phyloP scores from a whole-genome alignment of 768 basidiomycete genomes.

The Leccinum truebloodii region DNA sequence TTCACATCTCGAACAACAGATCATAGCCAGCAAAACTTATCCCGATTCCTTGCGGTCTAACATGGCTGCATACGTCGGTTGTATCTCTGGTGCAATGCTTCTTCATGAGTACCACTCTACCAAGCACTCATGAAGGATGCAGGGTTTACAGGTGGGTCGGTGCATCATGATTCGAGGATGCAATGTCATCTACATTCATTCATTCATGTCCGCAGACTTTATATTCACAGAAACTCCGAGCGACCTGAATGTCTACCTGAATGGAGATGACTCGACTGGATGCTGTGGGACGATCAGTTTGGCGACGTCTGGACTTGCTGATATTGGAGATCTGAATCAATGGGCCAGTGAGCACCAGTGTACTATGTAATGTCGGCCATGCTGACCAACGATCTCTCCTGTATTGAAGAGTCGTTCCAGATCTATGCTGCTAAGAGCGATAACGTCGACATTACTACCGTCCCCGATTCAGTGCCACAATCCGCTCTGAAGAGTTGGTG shows the following conservation, averaged over 20 bases:
- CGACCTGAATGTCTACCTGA: slow-evolving; percentile 42
- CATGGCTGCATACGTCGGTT: slow-evolving; percentile 43
- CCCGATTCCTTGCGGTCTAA: slow-evolving; percentile 44
- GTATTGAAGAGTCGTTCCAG: slow-evolving; percentile 44
- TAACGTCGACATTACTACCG: background rate
- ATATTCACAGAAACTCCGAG: slow-evolving; percentile 41
- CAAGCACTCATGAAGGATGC: slow-evolving; percentile 36
- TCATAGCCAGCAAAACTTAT: slow-evolving; percentile 47
- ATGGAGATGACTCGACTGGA: slow-evolving; percentile 10
- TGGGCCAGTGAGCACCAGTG: slow-evolving; percentile 41
- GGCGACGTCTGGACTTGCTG: background rate
- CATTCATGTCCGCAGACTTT: slow-evolving; percentile 34
- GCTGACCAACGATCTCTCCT: background rate
- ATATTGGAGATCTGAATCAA: slow-evolving; percentile 41
- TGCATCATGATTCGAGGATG: background rate
- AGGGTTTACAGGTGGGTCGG: slow-evolving; percentile 42
- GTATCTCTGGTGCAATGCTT: slow-evolving; percentile 48
- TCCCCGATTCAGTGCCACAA: background rate
- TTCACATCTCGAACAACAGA: slow-evolving; percentile 32
- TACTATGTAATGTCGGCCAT: background rate
- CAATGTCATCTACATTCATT: background rate
- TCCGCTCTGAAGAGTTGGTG: slow-evolving; percentile 46
- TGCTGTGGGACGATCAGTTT: slow-evolving; percentile 5
- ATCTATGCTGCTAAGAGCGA: slow-evolving; percentile 45
- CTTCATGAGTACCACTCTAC: slow-evolving; percentile 36